These are phyloP conservation scores for Pontederia crassipes DNA, from an alignment of 176 grass and related monocot species.

Conservation along the genomic window DNA sequence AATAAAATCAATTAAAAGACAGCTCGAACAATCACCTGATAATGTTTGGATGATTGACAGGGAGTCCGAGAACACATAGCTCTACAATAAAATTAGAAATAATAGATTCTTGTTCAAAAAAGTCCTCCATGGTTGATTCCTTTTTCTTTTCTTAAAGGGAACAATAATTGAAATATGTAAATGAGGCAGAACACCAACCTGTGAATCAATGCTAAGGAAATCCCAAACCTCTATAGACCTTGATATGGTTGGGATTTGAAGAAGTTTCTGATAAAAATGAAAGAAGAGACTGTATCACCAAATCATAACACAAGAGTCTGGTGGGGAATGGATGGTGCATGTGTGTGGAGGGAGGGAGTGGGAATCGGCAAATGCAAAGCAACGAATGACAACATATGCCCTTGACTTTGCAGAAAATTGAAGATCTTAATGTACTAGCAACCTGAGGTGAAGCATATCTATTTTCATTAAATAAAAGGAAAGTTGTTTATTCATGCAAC, in stretches of 20 bases:
- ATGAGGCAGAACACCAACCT: constrained; percentile 42
- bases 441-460: no score
- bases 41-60: constrained; percentile 81
- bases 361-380: no score
- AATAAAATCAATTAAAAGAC: background rate
- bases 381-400: no score
- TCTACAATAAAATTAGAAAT: constrained; percentile 34
- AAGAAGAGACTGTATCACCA: background rate
- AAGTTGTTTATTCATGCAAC: no score
- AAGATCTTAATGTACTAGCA: no score
- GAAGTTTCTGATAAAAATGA: constrained; percentile 65
- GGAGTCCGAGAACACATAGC: constrained; percentile 79
- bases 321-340: background rate
- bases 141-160: no score
- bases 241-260: constrained; percentile 88
- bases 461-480: no score
- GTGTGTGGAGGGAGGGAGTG: background rate
- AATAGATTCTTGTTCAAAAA: no score
- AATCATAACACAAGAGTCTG: background rate
- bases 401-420: no score
- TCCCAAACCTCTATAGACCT: constrained; percentile 99
- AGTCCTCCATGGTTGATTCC: no score
- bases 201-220: constrained; percentile 32
- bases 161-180: background rate
- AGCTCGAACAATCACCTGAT: constrained; percentile 44